Base-by-base conservation (phyloP, 345 rosid species). In the Lepidium aucheri region DNA sequence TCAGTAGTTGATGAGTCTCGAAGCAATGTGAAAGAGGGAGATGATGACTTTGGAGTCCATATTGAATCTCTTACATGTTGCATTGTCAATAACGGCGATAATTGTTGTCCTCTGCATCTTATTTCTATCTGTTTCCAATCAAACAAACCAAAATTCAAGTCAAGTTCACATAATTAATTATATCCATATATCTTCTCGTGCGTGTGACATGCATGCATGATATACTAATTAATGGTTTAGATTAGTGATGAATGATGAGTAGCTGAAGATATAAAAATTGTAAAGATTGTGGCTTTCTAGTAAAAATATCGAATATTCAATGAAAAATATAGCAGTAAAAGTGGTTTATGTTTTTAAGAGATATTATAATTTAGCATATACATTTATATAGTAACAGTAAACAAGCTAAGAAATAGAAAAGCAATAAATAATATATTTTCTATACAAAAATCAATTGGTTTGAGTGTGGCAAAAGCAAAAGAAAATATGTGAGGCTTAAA, bases 11-110 rank as follows among this genome's bases (percentile, higher is more conserved):
- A 79, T 45, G 89, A 76, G 36, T 79, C 74, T 10, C 83, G 84
- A 79, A 83, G 83, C 80, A 80, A 81, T 72, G 90, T 77, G 49
- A 74, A 63, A 14, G 82, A 77, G 8, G 66, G 17, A 16, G 66
- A 70, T 52, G 88, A 64, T 58, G 85, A 81, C 68, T 83, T 82
- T 15, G 79, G 70, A 76, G 74, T 88, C 99, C 99, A 94, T 57
- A 90, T 82, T 52, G 75, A 69, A 74, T 94, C 97, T 73, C 99
- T 85, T 50, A 94, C 95, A 74, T 94, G 95, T 83, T 88, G 93
- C 86, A 94, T 67, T 59, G 96, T 88, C 81, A 85, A 82, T 80
- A 71, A 66, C 32, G 92, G 99, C 59, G 14, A 77, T 35, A 94
- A 88, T 71, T 83, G 79, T 72, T 90, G 88, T 79, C 97, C 99